Conservation (phyloP, 2,329 filamentous ascomycete species). For the Hymenoscyphus occultus region DNA sequence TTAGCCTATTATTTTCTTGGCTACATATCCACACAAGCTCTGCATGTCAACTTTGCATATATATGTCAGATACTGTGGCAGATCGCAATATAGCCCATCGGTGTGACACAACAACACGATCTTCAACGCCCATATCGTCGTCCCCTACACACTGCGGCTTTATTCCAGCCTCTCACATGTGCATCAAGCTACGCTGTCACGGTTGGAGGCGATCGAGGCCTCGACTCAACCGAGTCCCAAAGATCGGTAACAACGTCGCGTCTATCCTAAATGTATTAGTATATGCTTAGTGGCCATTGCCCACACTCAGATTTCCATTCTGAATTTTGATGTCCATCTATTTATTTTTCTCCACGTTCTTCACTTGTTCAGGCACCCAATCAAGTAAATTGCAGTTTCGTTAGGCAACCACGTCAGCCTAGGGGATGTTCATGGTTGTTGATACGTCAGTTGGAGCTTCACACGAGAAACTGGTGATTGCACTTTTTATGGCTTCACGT, state of each 20-base stretch:
- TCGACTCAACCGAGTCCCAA: background rate
- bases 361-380: background rate
- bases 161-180: background rate
- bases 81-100: background rate
- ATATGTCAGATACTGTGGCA: background rate
- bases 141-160: background rate
- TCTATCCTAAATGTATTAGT: background rate
- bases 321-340: background rate
- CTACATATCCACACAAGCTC: background rate
- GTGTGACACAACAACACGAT: conserved; percentile 1
- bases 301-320: background rate
- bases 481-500: too few species aligned
- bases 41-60: background rate
- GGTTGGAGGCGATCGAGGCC: background rate
- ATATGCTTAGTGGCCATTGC: background rate
- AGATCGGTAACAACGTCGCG: background rate
- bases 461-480: background rate
- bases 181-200: background rate
- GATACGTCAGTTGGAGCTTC: background rate
- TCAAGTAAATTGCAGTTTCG: background rate
- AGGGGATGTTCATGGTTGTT: background rate
- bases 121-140: background rate
- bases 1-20: background rate
- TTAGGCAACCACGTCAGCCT: conserved; percentile 3
- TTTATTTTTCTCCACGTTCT: background rate